Evolutionary conservation across 345 rosid species (phyloP), one percentile per base, ranked within the genome.

Genomic region (Atalantia buxifolia): DNA sequence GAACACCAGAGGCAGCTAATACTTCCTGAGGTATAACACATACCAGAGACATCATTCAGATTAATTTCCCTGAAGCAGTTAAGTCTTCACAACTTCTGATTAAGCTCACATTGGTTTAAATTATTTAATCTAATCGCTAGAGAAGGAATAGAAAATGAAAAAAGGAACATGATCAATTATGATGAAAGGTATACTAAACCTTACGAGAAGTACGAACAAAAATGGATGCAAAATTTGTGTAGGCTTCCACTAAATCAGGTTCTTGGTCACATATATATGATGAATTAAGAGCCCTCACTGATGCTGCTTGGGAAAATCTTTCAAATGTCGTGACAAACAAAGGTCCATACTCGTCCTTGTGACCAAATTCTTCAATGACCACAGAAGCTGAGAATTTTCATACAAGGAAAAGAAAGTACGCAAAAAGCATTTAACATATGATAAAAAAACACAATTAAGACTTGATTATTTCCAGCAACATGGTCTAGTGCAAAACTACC

Each of bases 191-290:
- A 69, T 77, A 86, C 83, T 78, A 81, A 72, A 95, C 99, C 98
- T 91, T 92, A 81, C 76, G 91, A 86, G 90, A 81, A 82, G 92
- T 85, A 77, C 92, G 94, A 76, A 93, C 87, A 81, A 91, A 87
- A 40, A 92, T 85, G 50, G 93, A 89, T 67, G 98, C 98, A 57
- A 95, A 93, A 88, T 92, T 93, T 80, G 92, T 87, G 82, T 92
- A 95, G 77, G 97, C 95, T 88, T 93, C 99, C 83, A 93, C 98
- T 70, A 95, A 83, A 86, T 95, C 98, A 45, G 98, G 98, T 82
- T 95, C 98, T 91, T 93, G 98, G 84, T 95, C 99, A 76, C 99
- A 95, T 84, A 95, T 84, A 66, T 95, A 95, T 45, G 98, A 93
- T 56, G 96, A 95, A 84, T 88, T 93, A 69, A 95, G 92, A 56